phyloP scores from a whole-genome alignment of 352 stramenopile genomes.

The Aphanomyces euteiches region DNA sequence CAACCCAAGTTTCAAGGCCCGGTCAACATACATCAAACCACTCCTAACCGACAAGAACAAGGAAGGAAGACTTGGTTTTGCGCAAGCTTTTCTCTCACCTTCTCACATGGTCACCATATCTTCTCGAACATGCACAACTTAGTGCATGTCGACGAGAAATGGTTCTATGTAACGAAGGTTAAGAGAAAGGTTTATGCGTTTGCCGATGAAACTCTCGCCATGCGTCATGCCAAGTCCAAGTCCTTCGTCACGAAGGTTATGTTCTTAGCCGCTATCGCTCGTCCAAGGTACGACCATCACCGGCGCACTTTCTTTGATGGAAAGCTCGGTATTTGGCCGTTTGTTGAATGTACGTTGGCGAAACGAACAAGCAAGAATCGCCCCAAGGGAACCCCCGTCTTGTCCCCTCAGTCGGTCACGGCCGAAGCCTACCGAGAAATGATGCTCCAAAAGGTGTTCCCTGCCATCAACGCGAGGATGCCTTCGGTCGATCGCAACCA shows the following conservation, averaged over 20 bases:
- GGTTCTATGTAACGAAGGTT: conserved; percentile 1
- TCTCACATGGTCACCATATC: neutral
- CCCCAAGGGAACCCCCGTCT: neutral
- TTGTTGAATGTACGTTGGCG: neutral
- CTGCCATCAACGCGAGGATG: neutral
- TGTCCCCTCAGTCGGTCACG: neutral
- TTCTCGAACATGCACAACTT: conserved; percentile 7
- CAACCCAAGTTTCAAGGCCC: neutral
- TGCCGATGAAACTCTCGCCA: neutral
- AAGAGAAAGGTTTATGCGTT: neutral
- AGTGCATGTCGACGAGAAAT: conserved; percentile 13
- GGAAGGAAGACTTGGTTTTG: neutral
- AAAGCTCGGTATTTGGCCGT: conserved; percentile 7
- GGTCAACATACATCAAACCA: neutral
- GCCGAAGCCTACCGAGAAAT: neutral
- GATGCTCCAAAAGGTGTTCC: neutral
- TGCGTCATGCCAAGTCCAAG: neutral
- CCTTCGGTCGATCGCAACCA: neutral
- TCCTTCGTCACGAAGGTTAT: conserved; percentile 31
- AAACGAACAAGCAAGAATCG: conserved; percentile 7
- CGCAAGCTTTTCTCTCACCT: neutral
- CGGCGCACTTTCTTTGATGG: neutral
- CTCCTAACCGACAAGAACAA: conserved; percentile 6
- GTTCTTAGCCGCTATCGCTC: conserved; percentile 32
- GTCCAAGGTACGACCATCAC: conserved; percentile 13